phyloP scores from a whole-genome alignment of 805 yeast species.

The Torulaspora franciscae region DNA sequence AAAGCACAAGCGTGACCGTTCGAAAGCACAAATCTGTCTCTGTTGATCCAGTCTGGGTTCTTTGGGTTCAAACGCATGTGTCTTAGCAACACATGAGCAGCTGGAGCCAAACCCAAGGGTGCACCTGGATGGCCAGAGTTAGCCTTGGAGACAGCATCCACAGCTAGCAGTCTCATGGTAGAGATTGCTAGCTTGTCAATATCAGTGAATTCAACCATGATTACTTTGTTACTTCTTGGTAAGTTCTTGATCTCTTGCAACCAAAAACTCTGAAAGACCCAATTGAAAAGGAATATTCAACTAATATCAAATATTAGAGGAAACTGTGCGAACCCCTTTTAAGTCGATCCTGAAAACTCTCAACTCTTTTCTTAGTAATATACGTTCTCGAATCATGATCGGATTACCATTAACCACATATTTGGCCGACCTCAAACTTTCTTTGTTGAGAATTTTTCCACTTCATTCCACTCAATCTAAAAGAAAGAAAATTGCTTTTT shows the following conservation, averaged over 20 bases:
- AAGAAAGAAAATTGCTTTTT: slow-evolving; percentile 1
- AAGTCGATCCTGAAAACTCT: neutral
- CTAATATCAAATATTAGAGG: neutral
- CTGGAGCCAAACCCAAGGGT: slow-evolving; percentile 95
- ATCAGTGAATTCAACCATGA: slow-evolving; percentile 41
- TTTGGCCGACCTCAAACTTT: neutral
- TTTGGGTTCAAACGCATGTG: slow-evolving; percentile 83
- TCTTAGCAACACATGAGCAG: slow-evolving; percentile 82
- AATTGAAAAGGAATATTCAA: too few relatives aligned
- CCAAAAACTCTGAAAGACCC: too few relatives aligned
- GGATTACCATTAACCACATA: neutral
- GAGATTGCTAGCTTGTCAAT: slow-evolving; percentile 71
- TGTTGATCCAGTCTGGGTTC: slow-evolving; percentile 87
- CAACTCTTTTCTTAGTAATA: neutral
- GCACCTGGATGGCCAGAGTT: slow-evolving; percentile 99
- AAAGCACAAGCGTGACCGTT: slow-evolving; percentile 97
- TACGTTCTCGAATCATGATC: slow-evolving; percentile 1
- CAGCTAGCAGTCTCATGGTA: slow-evolving; percentile 85
- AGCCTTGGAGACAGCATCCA: slow-evolving; percentile 81
- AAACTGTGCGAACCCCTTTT: slow-evolving; percentile 7
- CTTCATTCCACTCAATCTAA: slow-evolving; percentile 1
- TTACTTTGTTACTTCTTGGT: slow-evolving; percentile 2
- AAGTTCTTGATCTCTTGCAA: too few relatives aligned
- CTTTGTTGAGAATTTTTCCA: slow-evolving; percentile 3
- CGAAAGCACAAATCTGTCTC: slow-evolving; percentile 91